Evolutionary conservation across 2,329 filamentous ascomycete genomes (phyloP).

Genomic region (Penicillium sp.): DNA sequence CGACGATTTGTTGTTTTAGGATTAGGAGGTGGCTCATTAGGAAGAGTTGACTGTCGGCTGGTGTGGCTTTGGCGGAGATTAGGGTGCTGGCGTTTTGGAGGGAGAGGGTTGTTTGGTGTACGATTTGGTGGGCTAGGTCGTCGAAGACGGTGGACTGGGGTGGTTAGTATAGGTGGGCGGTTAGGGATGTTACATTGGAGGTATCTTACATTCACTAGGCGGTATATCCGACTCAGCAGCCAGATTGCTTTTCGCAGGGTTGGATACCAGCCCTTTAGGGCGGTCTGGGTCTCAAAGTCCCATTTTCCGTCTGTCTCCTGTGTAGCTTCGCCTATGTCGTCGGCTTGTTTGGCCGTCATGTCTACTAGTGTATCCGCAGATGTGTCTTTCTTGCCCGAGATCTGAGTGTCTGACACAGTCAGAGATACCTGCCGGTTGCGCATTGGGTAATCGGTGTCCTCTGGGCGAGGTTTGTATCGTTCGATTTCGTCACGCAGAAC

Average conservation of each 20-base stretch:
- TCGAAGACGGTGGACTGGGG: constrained; percentile 64
- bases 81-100: constrained; percentile 72
- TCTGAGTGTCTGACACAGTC: constrained; percentile 44
- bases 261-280: constrained; percentile 63
- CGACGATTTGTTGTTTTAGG: constrained; percentile 92
- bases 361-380: constrained; percentile 40
- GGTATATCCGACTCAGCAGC: constrained; percentile 67
- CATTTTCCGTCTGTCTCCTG: constrained; percentile 48
- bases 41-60: constrained; percentile 79
- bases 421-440: constrained; percentile 47
- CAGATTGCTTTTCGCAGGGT: constrained; percentile 66
- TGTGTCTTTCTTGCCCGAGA: constrained; percentile 55
- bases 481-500: constrained; percentile 66
- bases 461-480: constrained; percentile 61
- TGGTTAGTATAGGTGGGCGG: constrained; percentile 13
- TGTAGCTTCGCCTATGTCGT: constrained; percentile 49
- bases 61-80: constrained; percentile 62
- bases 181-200: neutral
- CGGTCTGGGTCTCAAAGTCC: constrained; percentile 57
- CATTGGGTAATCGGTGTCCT: constrained; percentile 64
- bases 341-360: constrained; percentile 47
- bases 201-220: constrained; percentile 60
- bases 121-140: constrained; percentile 74
- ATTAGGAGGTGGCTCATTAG: constrained; percentile 92
- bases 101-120: constrained; percentile 83